Percentiles rank a stretch among this genome's conserved stretches.
Evolutionary conservation across 306 rosid genomes (phyloP).

Genomic region (Malus sieversii): DNA sequence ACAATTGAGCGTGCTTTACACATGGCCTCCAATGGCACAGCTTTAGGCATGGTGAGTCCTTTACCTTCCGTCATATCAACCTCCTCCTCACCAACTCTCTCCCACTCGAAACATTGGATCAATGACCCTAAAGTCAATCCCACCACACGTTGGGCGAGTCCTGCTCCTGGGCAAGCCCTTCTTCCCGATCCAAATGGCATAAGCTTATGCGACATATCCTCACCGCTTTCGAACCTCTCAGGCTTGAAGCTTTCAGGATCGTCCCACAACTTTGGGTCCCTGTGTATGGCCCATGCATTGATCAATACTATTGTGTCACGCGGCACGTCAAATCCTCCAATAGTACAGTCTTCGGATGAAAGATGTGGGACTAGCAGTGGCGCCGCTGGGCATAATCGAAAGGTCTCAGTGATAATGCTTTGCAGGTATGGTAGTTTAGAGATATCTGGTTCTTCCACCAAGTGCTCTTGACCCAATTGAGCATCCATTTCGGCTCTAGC

Average conservation of each 20-base stretch:
- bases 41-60: slow-evolving; percentile 9
- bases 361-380: slow-evolving; percentile 10
- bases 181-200: slow-evolving; percentile 22
- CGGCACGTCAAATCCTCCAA: slow-evolving; percentile 7
- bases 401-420: slow-evolving; percentile 11
- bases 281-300: slow-evolving; percentile 29
- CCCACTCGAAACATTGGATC: slow-evolving; percentile 29
- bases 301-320: slow-evolving; percentile 4
- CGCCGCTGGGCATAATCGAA: slow-evolving; percentile 9
- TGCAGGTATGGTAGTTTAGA: slow-evolving; percentile 3
- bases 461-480: not conserved
- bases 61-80: slow-evolving; percentile 13
- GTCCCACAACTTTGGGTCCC: slow-evolving; percentile 12
- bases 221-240: not conserved
- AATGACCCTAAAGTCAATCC: slow-evolving; percentile 15
- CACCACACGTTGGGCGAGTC: slow-evolving; percentile 4
- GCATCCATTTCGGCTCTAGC: slow-evolving; percentile 21
- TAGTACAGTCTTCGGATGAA: slow-evolving; percentile 10
- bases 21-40: slow-evolving; percentile 12
- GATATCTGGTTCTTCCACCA: not conserved
- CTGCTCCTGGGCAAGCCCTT: slow-evolving; percentile 14
- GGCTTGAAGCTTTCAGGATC: slow-evolving; percentile 11
- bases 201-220: not conserved
- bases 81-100: not conserved
- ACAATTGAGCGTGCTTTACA: slow-evolving; percentile 3